These are phyloP conservation scores for Mortierella sp. DNA, from an alignment of 371 early-diverging fungal genomes.

Conservation along the genomic window DNA sequence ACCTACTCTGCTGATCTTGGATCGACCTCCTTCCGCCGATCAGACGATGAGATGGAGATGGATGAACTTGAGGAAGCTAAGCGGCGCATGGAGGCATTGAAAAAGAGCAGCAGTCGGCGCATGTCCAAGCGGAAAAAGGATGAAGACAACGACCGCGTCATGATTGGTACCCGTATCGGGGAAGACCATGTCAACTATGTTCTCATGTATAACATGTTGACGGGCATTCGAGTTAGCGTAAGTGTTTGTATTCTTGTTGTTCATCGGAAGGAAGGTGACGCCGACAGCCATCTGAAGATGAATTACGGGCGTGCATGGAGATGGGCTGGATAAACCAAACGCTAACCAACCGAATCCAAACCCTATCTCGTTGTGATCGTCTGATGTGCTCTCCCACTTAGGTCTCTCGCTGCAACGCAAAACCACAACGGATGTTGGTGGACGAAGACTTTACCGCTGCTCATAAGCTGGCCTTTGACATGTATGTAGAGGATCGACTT, in stretches of 20 bases:
- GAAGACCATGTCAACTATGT: constrained; percentile 82
- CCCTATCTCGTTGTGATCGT: not conserved
- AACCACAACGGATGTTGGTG: constrained; percentile 78
- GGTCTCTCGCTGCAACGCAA: constrained; percentile 90
- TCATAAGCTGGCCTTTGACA: constrained; percentile 95
- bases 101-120: constrained; percentile 54
- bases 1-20: constrained; percentile 52
- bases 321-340: not conserved
- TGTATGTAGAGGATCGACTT: constrained; percentile 62
- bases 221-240: constrained; percentile 90
- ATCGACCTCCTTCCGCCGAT: constrained; percentile 39
- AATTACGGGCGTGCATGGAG: constrained; percentile 1
- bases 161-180: constrained; percentile 75
- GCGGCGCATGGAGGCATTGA: constrained; percentile 46
- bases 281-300: not conserved
- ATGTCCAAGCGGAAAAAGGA: constrained; percentile 61
- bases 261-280: not conserved
- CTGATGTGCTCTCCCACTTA: constrained; percentile 11
- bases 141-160: constrained; percentile 68
- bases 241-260: constrained; percentile 31
- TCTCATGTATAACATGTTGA: constrained; percentile 98
- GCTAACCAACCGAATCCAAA: not conserved
- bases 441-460: constrained; percentile 87
- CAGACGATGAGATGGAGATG: constrained; percentile 52
- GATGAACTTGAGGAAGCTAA: constrained; percentile 43